Percentiles rank a stretch among this genome's conserved stretches.
Conservation (phyloP, 148 eudicot species). For the Euryodendron excelsum region DNA sequence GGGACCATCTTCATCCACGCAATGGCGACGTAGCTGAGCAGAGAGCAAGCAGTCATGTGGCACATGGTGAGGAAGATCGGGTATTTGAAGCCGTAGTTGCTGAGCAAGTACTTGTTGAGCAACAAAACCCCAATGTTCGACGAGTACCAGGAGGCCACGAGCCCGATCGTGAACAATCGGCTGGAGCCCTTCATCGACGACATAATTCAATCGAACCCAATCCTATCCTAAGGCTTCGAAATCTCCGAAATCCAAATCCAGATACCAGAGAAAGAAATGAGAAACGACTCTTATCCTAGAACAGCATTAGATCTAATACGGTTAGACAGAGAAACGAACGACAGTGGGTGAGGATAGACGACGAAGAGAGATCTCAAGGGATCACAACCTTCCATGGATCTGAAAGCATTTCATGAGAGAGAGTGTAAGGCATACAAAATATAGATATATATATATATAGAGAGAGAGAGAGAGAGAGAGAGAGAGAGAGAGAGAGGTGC, state of each 20-base stretch:
- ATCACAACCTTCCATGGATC: too few species aligned
- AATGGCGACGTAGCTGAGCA: slow-evolving; percentile 80
- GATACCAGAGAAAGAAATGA: not conserved
- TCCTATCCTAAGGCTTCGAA: slow-evolving; percentile 13
- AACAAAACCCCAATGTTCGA: slow-evolving; percentile 82
- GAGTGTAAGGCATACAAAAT: too few species aligned
- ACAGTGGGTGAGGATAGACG: not conserved
- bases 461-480: not conserved
- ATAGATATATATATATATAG: not conserved
- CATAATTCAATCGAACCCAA: slow-evolving; percentile 19
- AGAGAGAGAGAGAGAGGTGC: not conserved
- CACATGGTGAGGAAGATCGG: slow-evolving; percentile 92
- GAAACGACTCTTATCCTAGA: not conserved
- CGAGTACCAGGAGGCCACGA: slow-evolving; percentile 74
- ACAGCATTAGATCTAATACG: slow-evolving; percentile 7
- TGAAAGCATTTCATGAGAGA: too few species aligned
- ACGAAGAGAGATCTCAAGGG: too few species aligned
- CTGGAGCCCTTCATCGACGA: slow-evolving; percentile 44
- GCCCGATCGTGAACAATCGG: slow-evolving; percentile 67
- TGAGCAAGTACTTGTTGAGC: slow-evolving; percentile 69
- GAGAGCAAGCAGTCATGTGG: slow-evolving; percentile 84
- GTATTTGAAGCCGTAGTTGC: slow-evolving; percentile 82
- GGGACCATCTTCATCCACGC: slow-evolving; percentile 93
- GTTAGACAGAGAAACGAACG: not conserved
- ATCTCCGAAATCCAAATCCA: not conserved